Base-by-base conservation (phyloP, 202 grass and related monocot species). In the Elaeis oleifera region DNA sequence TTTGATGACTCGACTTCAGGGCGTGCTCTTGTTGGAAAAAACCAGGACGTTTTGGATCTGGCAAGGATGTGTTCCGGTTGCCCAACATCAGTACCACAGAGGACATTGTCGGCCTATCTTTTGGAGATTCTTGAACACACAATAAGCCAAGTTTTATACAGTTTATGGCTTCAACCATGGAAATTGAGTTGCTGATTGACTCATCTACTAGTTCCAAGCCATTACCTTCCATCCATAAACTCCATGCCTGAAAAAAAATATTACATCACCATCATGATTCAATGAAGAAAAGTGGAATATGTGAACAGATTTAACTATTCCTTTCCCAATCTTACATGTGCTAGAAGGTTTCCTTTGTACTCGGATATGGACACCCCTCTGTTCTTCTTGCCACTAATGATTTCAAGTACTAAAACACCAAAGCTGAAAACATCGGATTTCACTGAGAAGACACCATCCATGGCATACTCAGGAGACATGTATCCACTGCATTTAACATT, bases 371-470 rank as follows among this genome's bases (percentile, higher is more conserved):
- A 85, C 16, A 81, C 68, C 14, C 81, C 81, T 61, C 75, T 78
- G 27, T 89, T 89, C 44, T 58, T 84, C 23, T 22, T 81, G 23
- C 86, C 74, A 2, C 78, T 62, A 2, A 85, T 69, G 53, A 89
- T 85, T 69, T 89, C 86, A 9, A 81, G 63, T 18, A 89, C 31
- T 64, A 89, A 69, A 1, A 89, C 75, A 1, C 86, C 86, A 22
- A 89, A 89, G 22, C 81, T 89, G 18, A 89, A 89, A 18, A 81
- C 81, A 60, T 89, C 81, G 1, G 86, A 84, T 84, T 89, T 89
- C 52, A 81, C 65, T 0, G 78, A 89, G 39, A 89, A 89, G 5
- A 84, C 70, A 15, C 85, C 85, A 51, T 84, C 74, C 85, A 89
- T 89, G 54, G 85, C 85, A 1, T 89, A 89, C 29, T 89, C 85